Evolutionary conservation across 2,329 filamentous ascomycete species (phyloP), one percentile per base, ranked within the genome.

Genomic region (Ceratocystis colombiana): DNA sequence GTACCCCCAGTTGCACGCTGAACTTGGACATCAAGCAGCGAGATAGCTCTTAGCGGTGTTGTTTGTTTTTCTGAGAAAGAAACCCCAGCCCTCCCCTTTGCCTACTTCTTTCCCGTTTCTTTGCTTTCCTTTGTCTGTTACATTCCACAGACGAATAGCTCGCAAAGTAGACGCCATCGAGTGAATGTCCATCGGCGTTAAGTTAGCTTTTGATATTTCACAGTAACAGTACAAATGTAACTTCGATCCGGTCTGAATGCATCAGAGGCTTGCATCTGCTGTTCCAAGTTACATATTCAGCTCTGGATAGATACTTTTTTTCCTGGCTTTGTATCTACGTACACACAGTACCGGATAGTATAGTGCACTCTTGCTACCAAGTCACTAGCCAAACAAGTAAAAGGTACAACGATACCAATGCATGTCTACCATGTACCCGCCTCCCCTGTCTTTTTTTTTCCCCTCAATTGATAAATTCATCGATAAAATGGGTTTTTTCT

Each of bases 241-340:
- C 37, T 41, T 15, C 10, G 37, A 41, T 41, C 8, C 37, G 37
- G 37, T 41, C 10, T 41, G 37, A 41, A 41, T 41, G 37, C 48
- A 22, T 22, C 48, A 53, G n/a, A 10, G 48, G 48, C 48, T 22
- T 53, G 37, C 48, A 10, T 20, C 48, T 53, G n/a, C 48, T 53
- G 48, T 53, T 20, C 48, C 48, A 53, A 48, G 20, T 25, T 22
- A 10, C 48, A 20, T 22, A 25, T 53, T 57, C 53, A 22, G 28
- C 53, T 17, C 53, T 57, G 53, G 25, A 57, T 57, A 57, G 53
- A 57, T 57, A 57, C 53, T 57, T 57, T 57, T 57, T 57, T 25
- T 55, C 22, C 50, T 33, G 22, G 2, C 53, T 57, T 17, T 30
- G 28, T 57, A 57, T 57, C 7, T 30, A 57, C 22, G 53, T 57